Conservation (phyloP, 495 filamentous ascomycete species). For the Penicillium alfredii region DNA sequence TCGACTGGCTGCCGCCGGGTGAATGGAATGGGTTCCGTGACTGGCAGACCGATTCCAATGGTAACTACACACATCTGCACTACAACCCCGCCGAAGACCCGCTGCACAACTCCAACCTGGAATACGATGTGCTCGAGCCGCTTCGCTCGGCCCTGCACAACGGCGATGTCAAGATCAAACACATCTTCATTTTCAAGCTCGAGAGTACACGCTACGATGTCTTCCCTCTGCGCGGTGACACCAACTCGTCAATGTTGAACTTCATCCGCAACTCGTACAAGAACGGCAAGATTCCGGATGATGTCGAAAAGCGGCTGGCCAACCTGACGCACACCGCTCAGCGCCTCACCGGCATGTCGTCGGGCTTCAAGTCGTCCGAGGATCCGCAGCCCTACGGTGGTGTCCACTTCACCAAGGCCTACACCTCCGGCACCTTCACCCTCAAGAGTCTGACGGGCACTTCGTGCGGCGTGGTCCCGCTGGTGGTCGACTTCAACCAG, state of each 20-base stretch:
- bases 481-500: slow-evolving; percentile 45
- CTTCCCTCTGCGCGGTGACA: slow-evolving; percentile 43
- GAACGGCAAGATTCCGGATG: slow-evolving; percentile 23
- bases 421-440: slow-evolving; percentile 43
- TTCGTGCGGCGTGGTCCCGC: slow-evolving; percentile 42
- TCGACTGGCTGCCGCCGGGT: too few relatives aligned
- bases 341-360: slow-evolving; percentile 35
- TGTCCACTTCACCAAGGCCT: slow-evolving; percentile 37
- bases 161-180: slow-evolving; percentile 41
- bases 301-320: slow-evolving; percentile 26
- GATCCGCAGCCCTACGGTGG: slow-evolving; percentile 34
- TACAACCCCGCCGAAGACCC: slow-evolving; percentile 38
- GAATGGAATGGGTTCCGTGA: too few relatives aligned
- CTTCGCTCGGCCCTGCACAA: slow-evolving; percentile 27
- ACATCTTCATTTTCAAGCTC: slow-evolving; percentile 42
- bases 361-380: slow-evolving; percentile 30
- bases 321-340: slow-evolving; percentile 40
- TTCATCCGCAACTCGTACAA: slow-evolving; percentile 32
- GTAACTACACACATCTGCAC: too few relatives aligned
- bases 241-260: slow-evolving; percentile 34
- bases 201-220: slow-evolving; percentile 46
- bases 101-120: slow-evolving; percentile 42
- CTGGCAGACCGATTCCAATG: too few relatives aligned
- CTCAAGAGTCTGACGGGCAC: slow-evolving; percentile 43
- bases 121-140: slow-evolving; percentile 32